Percentiles rank a stretch among this genome's conserved stretches.
These are phyloP conservation scores for Pelargonium hybrid DNA, from an alignment of 441 rosid species.

Conservation along the genomic window DNA sequence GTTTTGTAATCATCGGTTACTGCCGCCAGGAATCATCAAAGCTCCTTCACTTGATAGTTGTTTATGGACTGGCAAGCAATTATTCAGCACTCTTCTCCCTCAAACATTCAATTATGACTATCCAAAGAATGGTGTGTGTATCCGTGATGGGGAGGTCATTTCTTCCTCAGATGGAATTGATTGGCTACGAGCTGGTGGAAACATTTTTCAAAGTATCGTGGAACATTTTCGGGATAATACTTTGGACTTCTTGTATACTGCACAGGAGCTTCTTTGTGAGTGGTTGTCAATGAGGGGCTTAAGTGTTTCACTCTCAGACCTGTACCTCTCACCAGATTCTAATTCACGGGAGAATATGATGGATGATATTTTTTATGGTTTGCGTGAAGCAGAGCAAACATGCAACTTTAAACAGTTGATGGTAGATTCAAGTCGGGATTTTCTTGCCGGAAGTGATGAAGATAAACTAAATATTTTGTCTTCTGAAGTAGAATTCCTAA, in stretches of 20 bases:
- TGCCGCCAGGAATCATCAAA: slow-evolving; percentile 43
- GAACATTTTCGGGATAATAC: slow-evolving; percentile 34
- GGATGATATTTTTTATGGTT: slow-evolving; percentile 56
- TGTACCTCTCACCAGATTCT: slow-evolving; percentile 51
- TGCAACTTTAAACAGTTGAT: slow-evolving; percentile 60
- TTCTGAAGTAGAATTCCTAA: slow-evolving; percentile 35
- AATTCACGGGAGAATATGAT: slow-evolving; percentile 46
- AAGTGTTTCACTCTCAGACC: slow-evolving; percentile 71
- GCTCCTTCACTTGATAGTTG: slow-evolving; percentile 32
- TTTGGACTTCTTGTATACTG: slow-evolving; percentile 48
- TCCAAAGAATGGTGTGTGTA: slow-evolving; percentile 35
- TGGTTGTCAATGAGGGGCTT: slow-evolving; percentile 79
- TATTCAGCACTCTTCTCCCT: slow-evolving; percentile 77
- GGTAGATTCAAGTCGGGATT: slow-evolving; percentile 53
- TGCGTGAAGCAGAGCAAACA: slow-evolving; percentile 54
- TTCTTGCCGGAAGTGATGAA: slow-evolving; percentile 44
- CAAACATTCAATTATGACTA: slow-evolving; percentile 44
- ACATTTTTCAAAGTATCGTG: slow-evolving; percentile 61
- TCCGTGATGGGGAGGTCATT: slow-evolving; percentile 61
- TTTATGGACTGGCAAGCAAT: slow-evolving; percentile 82
- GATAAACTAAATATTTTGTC: slow-evolving; percentile 25
- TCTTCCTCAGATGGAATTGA: slow-evolving; percentile 54
- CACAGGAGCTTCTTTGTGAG: slow-evolving; percentile 84
- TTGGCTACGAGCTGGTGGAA: slow-evolving; percentile 75
- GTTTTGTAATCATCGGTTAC: slow-evolving; percentile 42